phyloP scores from a whole-genome alignment of 768 basidiomycete genomes.

The Albatrellus ellisii region DNA sequence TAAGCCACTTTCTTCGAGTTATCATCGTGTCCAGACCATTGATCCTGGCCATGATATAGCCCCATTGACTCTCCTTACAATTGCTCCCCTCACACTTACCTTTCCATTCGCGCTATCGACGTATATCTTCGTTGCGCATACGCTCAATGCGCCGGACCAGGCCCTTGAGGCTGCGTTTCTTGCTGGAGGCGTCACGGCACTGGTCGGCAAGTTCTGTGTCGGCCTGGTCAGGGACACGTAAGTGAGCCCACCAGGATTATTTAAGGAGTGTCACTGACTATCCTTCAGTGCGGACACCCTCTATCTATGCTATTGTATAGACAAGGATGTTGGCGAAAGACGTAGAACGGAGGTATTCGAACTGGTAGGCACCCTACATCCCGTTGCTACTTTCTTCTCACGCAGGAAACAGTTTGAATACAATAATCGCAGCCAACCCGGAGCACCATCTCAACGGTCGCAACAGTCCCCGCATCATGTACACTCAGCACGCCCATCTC shows the following conservation, averaged over 20 bases:
- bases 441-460: neutral
- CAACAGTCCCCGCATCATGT: neutral
- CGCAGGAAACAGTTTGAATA: conserved; percentile 10
- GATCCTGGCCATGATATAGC: conserved; percentile 21
- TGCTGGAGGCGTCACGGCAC: conserved; percentile 65
- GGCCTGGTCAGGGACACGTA: conserved; percentile 70
- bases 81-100: conserved; percentile 67
- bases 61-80: conserved; percentile 59
- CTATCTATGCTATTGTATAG: conserved; percentile 57
- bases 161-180: conserved; percentile 67
- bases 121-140: conserved; percentile 85
- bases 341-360: conserved; percentile 40
- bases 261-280: neutral
- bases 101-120: conserved; percentile 73
- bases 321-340: conserved; percentile 37
- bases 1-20: conserved; percentile 15
- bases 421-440: conserved; percentile 1
- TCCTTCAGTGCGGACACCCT: conserved; percentile 43
- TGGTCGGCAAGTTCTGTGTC: conserved; percentile 75
- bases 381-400: neutral
- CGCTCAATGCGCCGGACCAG: conserved; percentile 51
- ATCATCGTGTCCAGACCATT: neutral
- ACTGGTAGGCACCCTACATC: conserved; percentile 28
- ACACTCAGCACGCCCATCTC: neutral
- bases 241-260: too few species aligned